These are phyloP conservation scores for Kazachstania bromeliacearum DNA, from an alignment of 805 yeast species.

Conservation along the genomic window DNA sequence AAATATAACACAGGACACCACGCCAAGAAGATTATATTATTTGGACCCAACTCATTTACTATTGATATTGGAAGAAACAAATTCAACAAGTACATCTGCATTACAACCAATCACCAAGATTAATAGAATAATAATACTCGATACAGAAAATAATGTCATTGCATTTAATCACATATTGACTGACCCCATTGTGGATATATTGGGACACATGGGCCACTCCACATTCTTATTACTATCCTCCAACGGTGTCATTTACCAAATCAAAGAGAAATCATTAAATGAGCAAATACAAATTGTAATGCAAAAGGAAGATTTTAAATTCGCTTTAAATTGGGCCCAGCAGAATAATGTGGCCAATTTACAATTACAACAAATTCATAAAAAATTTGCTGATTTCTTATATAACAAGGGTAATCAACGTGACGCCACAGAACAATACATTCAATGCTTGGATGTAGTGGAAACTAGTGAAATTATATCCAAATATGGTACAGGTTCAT, in stretches of 20 bases:
- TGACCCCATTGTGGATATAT: constrained; percentile 49
- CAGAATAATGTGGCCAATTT: constrained; percentile 20
- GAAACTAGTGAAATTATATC: constrained; percentile 71
- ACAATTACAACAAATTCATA: constrained; percentile 33
- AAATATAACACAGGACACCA: constrained; percentile 47
- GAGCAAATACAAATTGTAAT: constrained; percentile 61
- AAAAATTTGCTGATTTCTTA: constrained; percentile 61
- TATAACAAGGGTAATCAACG: constrained; percentile 56
- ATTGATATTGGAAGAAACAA: constrained; percentile 42
- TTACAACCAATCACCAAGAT: constrained; percentile 29
- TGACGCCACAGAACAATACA: constrained; percentile 67
- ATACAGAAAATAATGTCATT: constrained; percentile 57
- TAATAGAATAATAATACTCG: constrained; percentile 57
- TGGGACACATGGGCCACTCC: constrained; percentile 31
- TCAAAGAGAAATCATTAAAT: constrained; percentile 57
- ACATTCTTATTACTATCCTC: constrained; percentile 50
- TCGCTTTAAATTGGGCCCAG: constrained; percentile 63
- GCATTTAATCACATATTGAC: constrained; percentile 64
- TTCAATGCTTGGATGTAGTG: constrained; percentile 44
- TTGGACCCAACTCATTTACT: constrained; percentile 49
- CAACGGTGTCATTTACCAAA: constrained; percentile 64
- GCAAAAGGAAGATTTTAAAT: constrained; percentile 58
- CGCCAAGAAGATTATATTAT: constrained; percentile 35
- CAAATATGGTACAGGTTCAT: constrained; percentile 61
- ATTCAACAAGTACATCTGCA: constrained; percentile 27